These are phyloP conservation scores for Fusarium ambrosium DNA, from an alignment of 2,329 filamentous ascomycete species.

Conservation along the genomic window DNA sequence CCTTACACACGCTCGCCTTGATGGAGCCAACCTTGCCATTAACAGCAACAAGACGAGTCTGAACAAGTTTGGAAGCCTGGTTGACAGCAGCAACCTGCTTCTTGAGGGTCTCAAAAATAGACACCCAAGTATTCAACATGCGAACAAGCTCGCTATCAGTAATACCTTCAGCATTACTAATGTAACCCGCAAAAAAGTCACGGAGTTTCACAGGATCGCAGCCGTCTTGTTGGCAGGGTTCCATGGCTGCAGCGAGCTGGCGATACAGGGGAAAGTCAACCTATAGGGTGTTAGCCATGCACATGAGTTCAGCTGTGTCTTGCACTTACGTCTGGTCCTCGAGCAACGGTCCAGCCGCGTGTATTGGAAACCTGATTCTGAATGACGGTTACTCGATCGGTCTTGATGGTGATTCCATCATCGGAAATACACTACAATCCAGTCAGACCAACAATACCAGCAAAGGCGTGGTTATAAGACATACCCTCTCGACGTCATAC, in stretches of 20 bases:
- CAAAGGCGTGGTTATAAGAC: no score
- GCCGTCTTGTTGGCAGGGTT: background rate
- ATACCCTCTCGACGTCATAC: background rate
- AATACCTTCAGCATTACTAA: constrained; percentile 16
- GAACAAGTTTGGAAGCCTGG: constrained; percentile 10
- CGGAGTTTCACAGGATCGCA: constrained; percentile 12
- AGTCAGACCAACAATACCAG: background rate
- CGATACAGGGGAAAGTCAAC: background rate
- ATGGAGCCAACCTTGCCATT: constrained; percentile 6
- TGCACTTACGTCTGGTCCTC: constrained; percentile 3
- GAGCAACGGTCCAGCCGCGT: constrained; percentile 8
- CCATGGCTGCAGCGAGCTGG: background rate
- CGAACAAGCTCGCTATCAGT: constrained; percentile 17
- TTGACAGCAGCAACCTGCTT: constrained; percentile 20
- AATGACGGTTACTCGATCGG: background rate
- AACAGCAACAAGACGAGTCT: constrained; percentile 15
- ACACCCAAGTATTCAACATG: constrained; percentile 22
- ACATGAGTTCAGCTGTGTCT: background rate
- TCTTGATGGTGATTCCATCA: background rate
- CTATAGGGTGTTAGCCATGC: background rate
- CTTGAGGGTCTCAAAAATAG: constrained; percentile 3
- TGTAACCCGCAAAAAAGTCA: constrained; percentile 10
- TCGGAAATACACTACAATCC: constrained; percentile 5
- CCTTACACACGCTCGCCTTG: constrained; percentile 7
- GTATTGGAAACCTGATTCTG: background rate